Evolutionary conservation across 1,284 basidiomycete species (phyloP).

Genomic region (Fomitopsis pinicola): DNA sequence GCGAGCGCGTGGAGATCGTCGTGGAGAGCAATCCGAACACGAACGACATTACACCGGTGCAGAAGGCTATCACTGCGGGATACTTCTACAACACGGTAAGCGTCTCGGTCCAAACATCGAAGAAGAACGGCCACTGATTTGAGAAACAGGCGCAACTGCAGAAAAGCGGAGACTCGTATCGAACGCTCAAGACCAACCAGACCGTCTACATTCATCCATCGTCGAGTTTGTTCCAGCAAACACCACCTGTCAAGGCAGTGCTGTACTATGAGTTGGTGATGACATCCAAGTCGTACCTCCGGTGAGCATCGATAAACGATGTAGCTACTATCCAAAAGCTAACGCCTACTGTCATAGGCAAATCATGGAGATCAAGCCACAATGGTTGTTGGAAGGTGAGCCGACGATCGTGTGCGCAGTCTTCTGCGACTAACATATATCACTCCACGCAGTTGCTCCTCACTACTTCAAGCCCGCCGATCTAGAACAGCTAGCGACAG

Average conservation of each 20-base stretch:
- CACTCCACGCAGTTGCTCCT: conserved; percentile 69
- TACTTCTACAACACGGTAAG: conserved; percentile 94
- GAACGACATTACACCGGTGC: conserved; percentile 88
- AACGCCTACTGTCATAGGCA: conserved; percentile 48
- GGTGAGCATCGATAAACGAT: conserved; percentile 32
- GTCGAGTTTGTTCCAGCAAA: conserved; percentile 90
- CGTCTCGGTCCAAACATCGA: conserved; percentile 6
- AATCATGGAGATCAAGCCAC: conserved; percentile 95
- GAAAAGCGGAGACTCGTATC: conserved; percentile 89
- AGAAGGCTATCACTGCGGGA: conserved; percentile 92
- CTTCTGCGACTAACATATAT: not conserved
- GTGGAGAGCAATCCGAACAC: conserved; percentile 85
- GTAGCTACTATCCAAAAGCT: not conserved
- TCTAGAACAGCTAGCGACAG: conserved; percentile 76
- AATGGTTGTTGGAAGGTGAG: conserved; percentile 89
- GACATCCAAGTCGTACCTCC: conserved; percentile 84
- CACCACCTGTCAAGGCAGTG: conserved; percentile 88
- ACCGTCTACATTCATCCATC: conserved; percentile 97
- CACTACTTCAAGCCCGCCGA: conserved; percentile 92
- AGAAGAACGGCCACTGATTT: conserved; percentile 1
- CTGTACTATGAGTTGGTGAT: conserved; percentile 94
- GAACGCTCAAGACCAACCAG: conserved; percentile 92
- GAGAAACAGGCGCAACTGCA: conserved; percentile 71
- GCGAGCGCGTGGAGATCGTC: conserved; percentile 95
- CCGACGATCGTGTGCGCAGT: conserved; percentile 4